Evolutionary conservation across 1,284 basidiomycete genomes (phyloP).

Genomic region (Rhodotorula sp.): DNA sequence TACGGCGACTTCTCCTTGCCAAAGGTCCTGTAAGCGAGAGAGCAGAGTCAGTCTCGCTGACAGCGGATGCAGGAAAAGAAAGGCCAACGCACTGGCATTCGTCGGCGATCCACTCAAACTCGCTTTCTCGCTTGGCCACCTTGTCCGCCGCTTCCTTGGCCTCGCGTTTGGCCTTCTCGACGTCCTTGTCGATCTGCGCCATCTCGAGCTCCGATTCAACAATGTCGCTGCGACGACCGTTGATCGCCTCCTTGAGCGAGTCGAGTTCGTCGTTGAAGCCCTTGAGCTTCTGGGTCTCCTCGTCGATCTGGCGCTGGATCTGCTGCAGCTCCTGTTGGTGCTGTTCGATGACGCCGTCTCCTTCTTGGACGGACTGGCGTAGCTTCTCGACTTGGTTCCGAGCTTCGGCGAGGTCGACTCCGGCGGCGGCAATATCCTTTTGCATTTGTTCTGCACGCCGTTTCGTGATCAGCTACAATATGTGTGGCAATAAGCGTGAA

Average conservation of each 20-base stretch:
- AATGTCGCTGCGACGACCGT: conserved; percentile 73
- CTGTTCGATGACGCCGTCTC: conserved; percentile 60
- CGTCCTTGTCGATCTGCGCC: conserved; percentile 60
- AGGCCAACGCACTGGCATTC: conserved; percentile 69
- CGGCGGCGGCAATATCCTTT: conserved; percentile 66
- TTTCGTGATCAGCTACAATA: background rate
- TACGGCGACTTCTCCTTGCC: conserved; percentile 78
- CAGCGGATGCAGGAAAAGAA: background rate
- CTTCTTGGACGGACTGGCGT: conserved; percentile 62
- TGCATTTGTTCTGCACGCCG: conserved; percentile 70
- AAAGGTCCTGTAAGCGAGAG: conserved; percentile 58
- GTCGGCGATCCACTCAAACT: conserved; percentile 82
- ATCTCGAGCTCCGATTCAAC: conserved; percentile 68
- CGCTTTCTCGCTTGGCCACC: conserved; percentile 64
- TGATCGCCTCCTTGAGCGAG: conserved; percentile 75
- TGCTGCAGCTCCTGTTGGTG: conserved; percentile 25
- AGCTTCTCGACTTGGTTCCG: conserved; percentile 61
- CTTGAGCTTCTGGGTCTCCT: conserved; percentile 79
- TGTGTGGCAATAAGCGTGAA: conserved; percentile 9
- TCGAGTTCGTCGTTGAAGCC: conserved; percentile 85
- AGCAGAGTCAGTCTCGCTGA: background rate
- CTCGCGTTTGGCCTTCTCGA: conserved; percentile 55
- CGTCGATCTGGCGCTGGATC: conserved; percentile 69
- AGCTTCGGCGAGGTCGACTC: conserved; percentile 63
- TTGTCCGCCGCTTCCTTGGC: conserved; percentile 45